These are phyloP conservation scores for Bolboschoenoplectus hybrid DNA, from an alignment of 202 grass and related monocot species.

Conservation along the genomic window DNA sequence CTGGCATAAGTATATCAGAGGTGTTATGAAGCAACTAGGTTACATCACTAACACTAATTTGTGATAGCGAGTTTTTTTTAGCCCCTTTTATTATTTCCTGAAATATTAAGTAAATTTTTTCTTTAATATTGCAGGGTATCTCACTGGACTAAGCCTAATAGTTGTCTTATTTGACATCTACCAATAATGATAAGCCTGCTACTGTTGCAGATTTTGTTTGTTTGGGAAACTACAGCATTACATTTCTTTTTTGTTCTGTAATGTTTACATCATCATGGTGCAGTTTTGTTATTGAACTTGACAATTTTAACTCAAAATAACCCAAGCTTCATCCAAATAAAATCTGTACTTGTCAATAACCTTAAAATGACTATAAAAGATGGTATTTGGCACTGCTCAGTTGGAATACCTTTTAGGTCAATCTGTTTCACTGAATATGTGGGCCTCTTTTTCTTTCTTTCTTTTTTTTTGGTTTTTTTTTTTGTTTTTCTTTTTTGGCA, in stretches of 20 bases:
- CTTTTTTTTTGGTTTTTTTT: too few relatives aligned
- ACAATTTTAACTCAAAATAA: neutral
- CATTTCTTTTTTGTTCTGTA: slow-evolving; percentile 10
- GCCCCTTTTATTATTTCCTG: neutral
- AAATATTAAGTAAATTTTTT: neutral
- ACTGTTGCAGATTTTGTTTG: neutral
- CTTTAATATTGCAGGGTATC: slow-evolving; percentile 25
- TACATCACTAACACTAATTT: neutral
- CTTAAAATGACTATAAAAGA: neutral
- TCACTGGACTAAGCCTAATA: slow-evolving; percentile 14
- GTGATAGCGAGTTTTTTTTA: neutral
- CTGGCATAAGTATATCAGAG: neutral
- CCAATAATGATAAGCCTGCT: neutral
- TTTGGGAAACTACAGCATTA: neutral
- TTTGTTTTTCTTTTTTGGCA: neutral
- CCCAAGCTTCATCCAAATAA: neutral
- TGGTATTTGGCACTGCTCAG: neutral
- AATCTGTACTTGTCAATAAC: neutral
- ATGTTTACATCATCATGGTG: slow-evolving; percentile 18
- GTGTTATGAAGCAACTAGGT: neutral
- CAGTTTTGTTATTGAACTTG: neutral
- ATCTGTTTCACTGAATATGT: neutral
- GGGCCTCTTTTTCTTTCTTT: neutral
- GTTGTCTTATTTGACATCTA: neutral
- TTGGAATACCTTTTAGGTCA: neutral